These are phyloP conservation scores for Beauveria rudraprayagi DNA, from an alignment of 2,329 filamentous ascomycete species.

Conservation along the genomic window DNA sequence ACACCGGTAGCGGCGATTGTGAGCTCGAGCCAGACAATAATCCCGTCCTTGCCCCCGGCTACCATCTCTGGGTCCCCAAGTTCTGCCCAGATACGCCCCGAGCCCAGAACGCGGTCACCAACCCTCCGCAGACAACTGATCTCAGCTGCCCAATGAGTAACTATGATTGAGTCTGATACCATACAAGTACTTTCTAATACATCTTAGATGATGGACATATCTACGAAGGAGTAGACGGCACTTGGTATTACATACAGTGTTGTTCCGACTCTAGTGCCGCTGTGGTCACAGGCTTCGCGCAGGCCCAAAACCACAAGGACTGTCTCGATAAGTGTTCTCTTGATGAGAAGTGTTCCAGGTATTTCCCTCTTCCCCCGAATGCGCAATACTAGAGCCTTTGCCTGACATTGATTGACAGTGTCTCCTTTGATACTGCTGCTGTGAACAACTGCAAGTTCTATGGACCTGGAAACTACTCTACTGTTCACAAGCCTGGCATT, in stretches of 20 bases:
- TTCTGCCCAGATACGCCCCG: not conserved
- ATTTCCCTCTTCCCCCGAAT: not conserved
- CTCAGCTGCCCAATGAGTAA: not conserved
- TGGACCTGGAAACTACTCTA: conserved; percentile 12
- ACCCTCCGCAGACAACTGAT: not conserved
- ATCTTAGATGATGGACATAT: conserved; percentile 13
- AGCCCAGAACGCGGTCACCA: not conserved
- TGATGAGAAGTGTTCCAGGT: conserved; percentile 14
- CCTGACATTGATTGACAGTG: not conserved
- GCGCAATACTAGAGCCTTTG: not conserved
- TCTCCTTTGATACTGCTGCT: not conserved
- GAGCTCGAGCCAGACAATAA: not conserved
- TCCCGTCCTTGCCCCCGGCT: not conserved
- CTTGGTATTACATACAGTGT: conserved; percentile 15
- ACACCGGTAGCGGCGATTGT: not conserved
- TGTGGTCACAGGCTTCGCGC: conserved; percentile 3
- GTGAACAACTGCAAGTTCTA: conserved; percentile 15
- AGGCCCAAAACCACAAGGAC: conserved; percentile 8
- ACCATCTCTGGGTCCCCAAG: not conserved
- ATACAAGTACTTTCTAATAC: not conserved
- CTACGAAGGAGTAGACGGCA: conserved; percentile 14
- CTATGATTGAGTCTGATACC: not conserved
- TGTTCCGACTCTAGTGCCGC: conserved; percentile 13
- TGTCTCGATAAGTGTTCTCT: conserved; percentile 13
- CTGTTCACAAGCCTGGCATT: not conserved